Conservation (phyloP, 306 rosid genomes). For the Spatholobus suberectus region DNA sequence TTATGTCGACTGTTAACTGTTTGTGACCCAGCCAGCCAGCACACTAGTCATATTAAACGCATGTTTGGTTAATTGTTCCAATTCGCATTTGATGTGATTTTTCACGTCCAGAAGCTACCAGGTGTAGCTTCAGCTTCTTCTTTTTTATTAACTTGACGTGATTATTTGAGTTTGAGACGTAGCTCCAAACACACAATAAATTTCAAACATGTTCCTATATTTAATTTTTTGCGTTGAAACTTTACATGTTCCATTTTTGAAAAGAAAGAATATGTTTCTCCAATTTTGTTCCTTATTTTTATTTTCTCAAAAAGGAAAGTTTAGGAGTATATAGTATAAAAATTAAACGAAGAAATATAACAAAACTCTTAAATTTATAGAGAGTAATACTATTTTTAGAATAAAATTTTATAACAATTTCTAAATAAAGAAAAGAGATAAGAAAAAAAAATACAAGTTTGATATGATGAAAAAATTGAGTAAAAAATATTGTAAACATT, state of each 20-base stretch:
- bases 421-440: no score
- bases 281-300: neutral
- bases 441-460: neutral
- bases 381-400: neutral
- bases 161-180: no score
- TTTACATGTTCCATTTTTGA: neutral
- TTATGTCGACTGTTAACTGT: neutral
- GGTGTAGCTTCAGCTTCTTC: no score
- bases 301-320: neutral
- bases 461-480: neutral
- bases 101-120: no score
- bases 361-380: neutral
- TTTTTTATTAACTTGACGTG: no score
- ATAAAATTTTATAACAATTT: no score
- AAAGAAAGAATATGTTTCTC: constrained; percentile 3
- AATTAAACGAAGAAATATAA: neutral
- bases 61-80: no score
- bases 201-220: neutral
- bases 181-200: no score
- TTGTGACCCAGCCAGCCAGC: no score
- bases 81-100: no score
- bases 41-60: neutral
- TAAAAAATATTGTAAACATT: neutral
- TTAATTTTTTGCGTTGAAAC: neutral
- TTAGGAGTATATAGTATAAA: neutral